Evolutionary conservation across 768 basidiomycete species (phyloP), one percentile per base, ranked within the genome.

Genomic region (Collybia sp.): DNA sequence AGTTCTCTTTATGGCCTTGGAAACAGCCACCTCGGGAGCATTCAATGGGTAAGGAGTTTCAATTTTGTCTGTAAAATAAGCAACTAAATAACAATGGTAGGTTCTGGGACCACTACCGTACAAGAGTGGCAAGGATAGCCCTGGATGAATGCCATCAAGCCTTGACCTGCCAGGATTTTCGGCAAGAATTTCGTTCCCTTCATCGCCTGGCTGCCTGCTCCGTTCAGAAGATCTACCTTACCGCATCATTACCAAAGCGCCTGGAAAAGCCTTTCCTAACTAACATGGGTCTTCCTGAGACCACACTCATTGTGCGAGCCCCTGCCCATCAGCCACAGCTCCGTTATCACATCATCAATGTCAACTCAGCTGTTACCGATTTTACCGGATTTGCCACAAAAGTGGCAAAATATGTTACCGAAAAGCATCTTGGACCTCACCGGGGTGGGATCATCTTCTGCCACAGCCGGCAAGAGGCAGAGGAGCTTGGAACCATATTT

Each of bases 91-190:
- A n/a, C n/a, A n/a, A n/a, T n/a, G n/a, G n/a, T n/a, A 19, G 56
- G 0, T 41, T 42, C 12, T 51, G 48, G 42, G 2, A 6, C 1
- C 35, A 50, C 2, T 37, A 47, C 18, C 15, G 25, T 0, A 31
- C 12, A 17, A 40, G 8, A 4, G 25, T 42, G 0, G 36, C 35
- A 2, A 45, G 54, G 0, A 9, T 56, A n/a, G 48, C 56, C 0
- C 12, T 56, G 12, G 58, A 60, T 40, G 58, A 60, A 40, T 50
- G 53, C 1, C 54, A 60, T 40, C 57, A 54, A 40, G 33, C 50
- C 0, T 32, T 58, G 2, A 46, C 46, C 5, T 17, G 18, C 0
- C 13, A 1, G 1, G 20, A 37, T 2, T 58, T 46, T 30, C 41
- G 54, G 1, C 3, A 17, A 0, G 6, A 47, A 6, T 58, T 58